Percentiles rank a stretch among this genome's conserved stretches.
Evolutionary conservation across 257 asterid species (phyloP).

Genomic region (Capsicum rhomboideum): DNA sequence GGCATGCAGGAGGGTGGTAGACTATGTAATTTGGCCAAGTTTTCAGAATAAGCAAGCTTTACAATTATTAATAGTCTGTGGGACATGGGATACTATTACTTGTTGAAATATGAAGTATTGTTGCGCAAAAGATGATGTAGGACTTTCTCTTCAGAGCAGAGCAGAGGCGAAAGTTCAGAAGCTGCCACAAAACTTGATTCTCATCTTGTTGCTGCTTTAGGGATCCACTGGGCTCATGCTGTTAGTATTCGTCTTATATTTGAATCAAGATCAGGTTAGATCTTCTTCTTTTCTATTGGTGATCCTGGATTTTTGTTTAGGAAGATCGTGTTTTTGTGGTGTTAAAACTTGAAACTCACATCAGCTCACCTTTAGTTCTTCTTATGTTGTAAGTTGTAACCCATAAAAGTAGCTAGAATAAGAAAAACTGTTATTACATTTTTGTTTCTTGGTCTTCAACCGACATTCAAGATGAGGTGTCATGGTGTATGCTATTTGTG

Average conservation of each 20-base stretch:
- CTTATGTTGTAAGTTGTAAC: not conserved
- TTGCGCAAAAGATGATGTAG: not conserved
- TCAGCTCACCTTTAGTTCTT: not conserved
- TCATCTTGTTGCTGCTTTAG: conserved; percentile 88
- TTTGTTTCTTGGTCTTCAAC: not conserved
- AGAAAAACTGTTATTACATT: not conserved
- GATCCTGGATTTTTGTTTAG: not conserved
- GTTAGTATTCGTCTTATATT: conserved; percentile 71
- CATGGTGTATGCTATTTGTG: no score
- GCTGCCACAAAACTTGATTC: conserved; percentile 35
- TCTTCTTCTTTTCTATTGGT: conserved; percentile 6
- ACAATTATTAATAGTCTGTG: not conserved
- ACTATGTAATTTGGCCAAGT: not conserved
- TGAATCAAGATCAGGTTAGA: conserved; percentile 70
- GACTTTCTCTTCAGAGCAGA: conserved; percentile 35
- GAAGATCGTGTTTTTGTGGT: not conserved
- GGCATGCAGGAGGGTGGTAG: not conserved
- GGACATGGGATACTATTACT: not conserved
- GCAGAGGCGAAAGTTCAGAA: conserved; percentile 21
- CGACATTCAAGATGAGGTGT: no score
- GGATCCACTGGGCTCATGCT: conserved; percentile 92
- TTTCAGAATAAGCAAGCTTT: not conserved
- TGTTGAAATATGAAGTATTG: not conserved
- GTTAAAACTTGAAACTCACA: not conserved
- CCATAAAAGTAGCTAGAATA: not conserved